phyloP scores from a whole-genome alignment of 2,329 filamentous ascomycete species.

The Botrytis pseudocinerea region DNA sequence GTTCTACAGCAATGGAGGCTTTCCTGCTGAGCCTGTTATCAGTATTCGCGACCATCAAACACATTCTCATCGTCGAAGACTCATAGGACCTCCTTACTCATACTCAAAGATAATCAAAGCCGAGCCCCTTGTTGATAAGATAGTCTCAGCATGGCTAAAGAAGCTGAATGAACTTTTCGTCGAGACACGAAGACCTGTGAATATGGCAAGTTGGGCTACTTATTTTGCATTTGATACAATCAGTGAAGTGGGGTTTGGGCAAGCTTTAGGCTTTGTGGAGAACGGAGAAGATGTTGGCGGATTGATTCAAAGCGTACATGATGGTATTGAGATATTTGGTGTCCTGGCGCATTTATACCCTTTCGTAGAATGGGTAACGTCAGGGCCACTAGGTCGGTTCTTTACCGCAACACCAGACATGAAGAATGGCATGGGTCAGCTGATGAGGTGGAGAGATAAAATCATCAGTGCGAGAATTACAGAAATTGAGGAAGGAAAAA shows the following conservation, averaged over 20 bases:
- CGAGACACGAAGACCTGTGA: slow-evolving; percentile 47
- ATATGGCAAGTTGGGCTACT: slow-evolving; percentile 57
- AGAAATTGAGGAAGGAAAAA: slow-evolving; percentile 10
- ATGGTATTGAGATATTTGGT: slow-evolving; percentile 31
- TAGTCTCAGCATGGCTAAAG: slow-evolving; percentile 52
- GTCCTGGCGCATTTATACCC: slow-evolving; percentile 51
- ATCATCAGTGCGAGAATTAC: slow-evolving; percentile 10
- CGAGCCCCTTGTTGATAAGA: slow-evolving; percentile 55
- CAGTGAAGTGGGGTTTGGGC: slow-evolving; percentile 56
- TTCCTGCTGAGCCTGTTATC: slow-evolving; percentile 56
- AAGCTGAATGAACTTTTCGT: slow-evolving; percentile 50
- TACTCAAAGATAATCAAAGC: slow-evolving; percentile 59
- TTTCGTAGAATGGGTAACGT: slow-evolving; percentile 55
- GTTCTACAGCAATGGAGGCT: slow-evolving; percentile 60
- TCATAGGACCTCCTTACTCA: slow-evolving; percentile 53
- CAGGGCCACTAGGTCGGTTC: slow-evolving; percentile 47
- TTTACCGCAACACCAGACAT: slow-evolving; percentile 14
- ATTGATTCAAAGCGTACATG: slow-evolving; percentile 56
- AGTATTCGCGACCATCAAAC: slow-evolving; percentile 55
- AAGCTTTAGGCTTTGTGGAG: slow-evolving; percentile 56
- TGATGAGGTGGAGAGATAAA: slow-evolving; percentile 20
- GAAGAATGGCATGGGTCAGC: slow-evolving; percentile 16
- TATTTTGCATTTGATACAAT: slow-evolving; percentile 55
- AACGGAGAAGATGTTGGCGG: slow-evolving; percentile 53
- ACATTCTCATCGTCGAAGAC: slow-evolving; percentile 55